These are phyloP conservation scores for Symbiodinium pilosum DNA, from an alignment of 73 alveolate genomes.

Conservation along the genomic window DNA sequence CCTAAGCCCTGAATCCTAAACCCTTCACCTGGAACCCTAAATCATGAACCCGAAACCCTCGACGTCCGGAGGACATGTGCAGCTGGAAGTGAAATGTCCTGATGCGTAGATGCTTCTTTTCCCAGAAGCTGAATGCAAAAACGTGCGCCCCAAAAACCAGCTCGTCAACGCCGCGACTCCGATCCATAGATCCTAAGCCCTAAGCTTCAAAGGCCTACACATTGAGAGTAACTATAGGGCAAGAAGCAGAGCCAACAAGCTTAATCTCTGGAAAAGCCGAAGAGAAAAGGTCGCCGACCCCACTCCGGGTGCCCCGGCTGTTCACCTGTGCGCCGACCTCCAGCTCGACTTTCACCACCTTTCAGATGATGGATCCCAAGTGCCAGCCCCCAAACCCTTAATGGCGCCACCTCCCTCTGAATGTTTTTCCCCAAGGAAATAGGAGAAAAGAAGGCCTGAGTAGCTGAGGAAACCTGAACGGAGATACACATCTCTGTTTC, in stretches of 20 bases:
- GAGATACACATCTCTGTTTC: too few species aligned
- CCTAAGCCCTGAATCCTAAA: background rate
- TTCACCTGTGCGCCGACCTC: constrained; percentile 88
- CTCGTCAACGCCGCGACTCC: background rate
- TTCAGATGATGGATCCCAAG: too few species aligned
- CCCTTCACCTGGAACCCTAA: background rate
- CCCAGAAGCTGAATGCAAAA: background rate
- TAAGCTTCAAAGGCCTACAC: background rate
- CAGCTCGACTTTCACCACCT: constrained; percentile 81
- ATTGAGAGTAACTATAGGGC: background rate
- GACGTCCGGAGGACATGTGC: too few species aligned
- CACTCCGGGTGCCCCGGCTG: background rate
- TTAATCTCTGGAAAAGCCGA: background rate
- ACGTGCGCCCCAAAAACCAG: background rate
- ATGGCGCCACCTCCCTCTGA: too few species aligned
- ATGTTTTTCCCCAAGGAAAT: too few species aligned
- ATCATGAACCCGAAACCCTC: background rate
- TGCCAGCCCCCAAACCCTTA: too few species aligned
- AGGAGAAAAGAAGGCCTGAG: too few species aligned
- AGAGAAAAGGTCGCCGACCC: background rate
- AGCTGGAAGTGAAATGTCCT: too few species aligned
- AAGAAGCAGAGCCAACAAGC: background rate
- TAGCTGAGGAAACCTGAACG: too few species aligned
- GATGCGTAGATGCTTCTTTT: too few species aligned
- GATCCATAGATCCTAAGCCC: background rate